Conservation (phyloP, 495 filamentous ascomycete species). For the Cryomyces minteri region DNA sequence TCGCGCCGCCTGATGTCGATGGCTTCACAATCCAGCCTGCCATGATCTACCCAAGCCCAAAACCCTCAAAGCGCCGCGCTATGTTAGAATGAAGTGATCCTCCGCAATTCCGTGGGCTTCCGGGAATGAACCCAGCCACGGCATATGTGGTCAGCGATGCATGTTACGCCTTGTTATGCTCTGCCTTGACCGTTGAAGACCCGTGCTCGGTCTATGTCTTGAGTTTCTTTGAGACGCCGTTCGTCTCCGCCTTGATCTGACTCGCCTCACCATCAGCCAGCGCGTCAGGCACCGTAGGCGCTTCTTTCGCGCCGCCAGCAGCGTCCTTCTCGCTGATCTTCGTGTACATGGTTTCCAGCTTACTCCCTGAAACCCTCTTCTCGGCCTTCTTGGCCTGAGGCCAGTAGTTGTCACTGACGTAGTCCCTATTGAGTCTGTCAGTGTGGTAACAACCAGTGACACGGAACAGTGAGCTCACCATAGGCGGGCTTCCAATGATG, state of each 20-base stretch:
- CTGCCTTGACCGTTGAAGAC: not conserved
- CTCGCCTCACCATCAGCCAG: not conserved
- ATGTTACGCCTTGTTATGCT: not conserved
- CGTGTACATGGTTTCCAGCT: conserved; percentile 6
- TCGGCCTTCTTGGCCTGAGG: conserved; percentile 5
- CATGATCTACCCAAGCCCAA: not conserved
- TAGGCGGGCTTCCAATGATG: conserved; percentile 15
- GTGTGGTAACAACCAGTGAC: not conserved
- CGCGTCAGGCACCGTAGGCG: no score
- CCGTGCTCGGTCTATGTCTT: not conserved
- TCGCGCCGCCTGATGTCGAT: no score
- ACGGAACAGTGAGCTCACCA: conserved; percentile 18
- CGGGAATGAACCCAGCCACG: not conserved
- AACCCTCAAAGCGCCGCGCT: not conserved
- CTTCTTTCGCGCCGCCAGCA: not conserved
- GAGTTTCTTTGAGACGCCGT: not conserved
- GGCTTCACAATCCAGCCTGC: no score
- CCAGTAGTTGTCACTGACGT: conserved; percentile 21
- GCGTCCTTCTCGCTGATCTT: conserved; percentile 5
- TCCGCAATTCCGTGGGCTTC: not conserved
- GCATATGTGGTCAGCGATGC: not conserved
- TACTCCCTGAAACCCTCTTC: conserved; percentile 1
- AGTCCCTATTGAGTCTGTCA: conserved; percentile 13
- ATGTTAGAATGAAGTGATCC: not conserved
- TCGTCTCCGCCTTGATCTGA: not conserved